These are phyloP conservation scores for Pseudogymnoascus sp. DNA, from an alignment of 2,329 filamentous ascomycete genomes.

Conservation along the genomic window DNA sequence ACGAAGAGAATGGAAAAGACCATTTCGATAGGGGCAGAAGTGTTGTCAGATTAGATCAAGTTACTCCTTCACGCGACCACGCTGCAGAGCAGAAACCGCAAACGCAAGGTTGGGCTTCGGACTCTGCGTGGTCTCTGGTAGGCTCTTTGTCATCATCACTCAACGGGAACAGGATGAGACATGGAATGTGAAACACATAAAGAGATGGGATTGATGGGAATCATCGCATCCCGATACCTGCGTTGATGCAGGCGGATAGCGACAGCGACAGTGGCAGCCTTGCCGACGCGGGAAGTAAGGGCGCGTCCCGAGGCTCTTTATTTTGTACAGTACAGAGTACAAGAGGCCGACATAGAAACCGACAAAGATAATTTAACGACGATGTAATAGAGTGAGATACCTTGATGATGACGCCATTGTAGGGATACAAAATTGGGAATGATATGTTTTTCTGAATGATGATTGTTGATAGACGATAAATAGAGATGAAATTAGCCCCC, in stretches of 20 bases:
- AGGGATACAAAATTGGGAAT: neutral
- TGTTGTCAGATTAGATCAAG: slow-evolving; percentile 30
- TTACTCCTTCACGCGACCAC: slow-evolving; percentile 21
- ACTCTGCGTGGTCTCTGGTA: slow-evolving; percentile 17
- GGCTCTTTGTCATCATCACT: slow-evolving; percentile 25
- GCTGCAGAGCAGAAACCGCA: slow-evolving; percentile 13
- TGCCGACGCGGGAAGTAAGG: neutral
- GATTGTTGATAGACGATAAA: neutral
- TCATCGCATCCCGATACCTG: neutral
- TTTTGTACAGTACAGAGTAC: neutral
- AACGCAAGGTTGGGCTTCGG: slow-evolving; percentile 19
- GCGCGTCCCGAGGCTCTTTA: neutral
- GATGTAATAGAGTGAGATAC: neutral
- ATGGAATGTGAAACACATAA: neutral
- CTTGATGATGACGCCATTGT: slow-evolving; percentile 2
- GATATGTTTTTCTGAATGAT: neutral
- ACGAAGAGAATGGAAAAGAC: neutral
- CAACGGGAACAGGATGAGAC: slow-evolving; percentile 12
- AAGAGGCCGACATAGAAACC: neutral
- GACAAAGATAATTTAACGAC: neutral
- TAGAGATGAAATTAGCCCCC: neutral
- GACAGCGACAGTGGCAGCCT: neutral
- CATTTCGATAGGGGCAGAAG: slow-evolving; percentile 22
- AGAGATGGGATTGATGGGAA: neutral
- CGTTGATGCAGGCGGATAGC: neutral